Percentiles rank a stretch among this genome's conserved stretches.
Evolutionary conservation across 2,329 filamentous ascomycete genomes (phyloP).

Genomic region (Orbilia ellipsospora): DNA sequence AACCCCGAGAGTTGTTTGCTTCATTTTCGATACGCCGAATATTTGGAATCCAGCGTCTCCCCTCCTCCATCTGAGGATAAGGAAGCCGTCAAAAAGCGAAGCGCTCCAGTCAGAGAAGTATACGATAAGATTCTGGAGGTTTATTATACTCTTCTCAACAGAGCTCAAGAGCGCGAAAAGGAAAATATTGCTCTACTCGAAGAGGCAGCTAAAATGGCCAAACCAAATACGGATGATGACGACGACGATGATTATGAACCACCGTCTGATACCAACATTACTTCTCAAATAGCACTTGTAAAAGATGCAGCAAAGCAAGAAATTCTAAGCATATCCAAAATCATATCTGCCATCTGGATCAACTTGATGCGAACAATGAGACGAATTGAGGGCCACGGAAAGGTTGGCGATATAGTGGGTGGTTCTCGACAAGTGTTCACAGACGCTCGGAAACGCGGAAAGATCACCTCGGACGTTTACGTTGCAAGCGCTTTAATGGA

Average conservation of each 20-base stretch:
- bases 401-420: constrained; percentile 73
- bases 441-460: constrained; percentile 85
- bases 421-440: constrained; percentile 89
- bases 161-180: constrained; percentile 73
- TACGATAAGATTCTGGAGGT: constrained; percentile 85
- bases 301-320: constrained; percentile 72
- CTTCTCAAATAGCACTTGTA: constrained; percentile 69
- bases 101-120: constrained; percentile 80
- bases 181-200: constrained; percentile 70
- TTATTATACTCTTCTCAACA: constrained; percentile 86
- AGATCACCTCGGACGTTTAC: constrained; percentile 93
- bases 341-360: constrained; percentile 94
- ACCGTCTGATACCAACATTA: constrained; percentile 67
- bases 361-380: constrained; percentile 93
- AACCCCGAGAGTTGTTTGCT: constrained; percentile 95
- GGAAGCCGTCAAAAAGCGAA: constrained; percentile 72
- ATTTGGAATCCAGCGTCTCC: constrained; percentile 81
- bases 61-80: constrained; percentile 70
- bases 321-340: constrained; percentile 79
- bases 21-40: constrained; percentile 88
- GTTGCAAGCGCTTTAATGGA: constrained; percentile 92
- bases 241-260: constrained; percentile 65
- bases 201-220: constrained; percentile 64
- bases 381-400: constrained; percentile 84
- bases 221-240: constrained; percentile 64